phyloP scores from a whole-genome alignment of 1,284 basidiomycete species.

The Trichosporon inkin region DNA sequence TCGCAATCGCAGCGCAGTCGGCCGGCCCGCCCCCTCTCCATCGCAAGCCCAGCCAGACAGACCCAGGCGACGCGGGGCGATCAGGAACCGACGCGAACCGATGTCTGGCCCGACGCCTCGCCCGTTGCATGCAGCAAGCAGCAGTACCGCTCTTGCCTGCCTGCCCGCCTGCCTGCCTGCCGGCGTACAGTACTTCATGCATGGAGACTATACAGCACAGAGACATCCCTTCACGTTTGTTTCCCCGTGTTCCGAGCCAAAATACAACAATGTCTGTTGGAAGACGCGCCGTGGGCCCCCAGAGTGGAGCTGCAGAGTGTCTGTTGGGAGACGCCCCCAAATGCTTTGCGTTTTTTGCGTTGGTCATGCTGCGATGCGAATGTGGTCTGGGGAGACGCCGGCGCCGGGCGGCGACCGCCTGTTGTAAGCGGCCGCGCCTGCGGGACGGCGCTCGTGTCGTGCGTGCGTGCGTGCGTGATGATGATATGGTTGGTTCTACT shows the following conservation, averaged over 20 bases:
- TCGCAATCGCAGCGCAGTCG: too few species aligned
- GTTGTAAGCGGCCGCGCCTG: constrained; percentile 1
- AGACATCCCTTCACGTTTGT: too few species aligned
- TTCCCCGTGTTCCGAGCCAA: neutral
- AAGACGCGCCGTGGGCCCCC: constrained; percentile 1
- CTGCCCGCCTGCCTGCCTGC: too few species aligned
- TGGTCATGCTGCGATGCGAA: neutral
- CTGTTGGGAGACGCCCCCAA: constrained; percentile 7
- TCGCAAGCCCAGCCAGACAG: too few species aligned
- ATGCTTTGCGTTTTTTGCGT: constrained; percentile 7
- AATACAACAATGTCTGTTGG: constrained; percentile 9
- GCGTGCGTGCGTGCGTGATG: neutral
- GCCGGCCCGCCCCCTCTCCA: too few species aligned
- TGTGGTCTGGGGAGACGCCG: constrained; percentile 5
- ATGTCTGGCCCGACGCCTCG: too few species aligned
- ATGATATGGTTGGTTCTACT: neutral
- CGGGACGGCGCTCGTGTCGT: neutral
- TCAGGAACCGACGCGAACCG: too few species aligned
- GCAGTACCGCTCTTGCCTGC: too few species aligned
- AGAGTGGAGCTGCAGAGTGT: neutral
- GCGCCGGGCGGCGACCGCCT: neutral
- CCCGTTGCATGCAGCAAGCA: too few species aligned
- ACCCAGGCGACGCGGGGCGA: too few species aligned
- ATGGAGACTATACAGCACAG: too few species aligned
- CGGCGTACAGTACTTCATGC: too few species aligned